Base-by-base conservation (phyloP, 371 early-diverging fungal species). In the Zychaea mexicana region DNA sequence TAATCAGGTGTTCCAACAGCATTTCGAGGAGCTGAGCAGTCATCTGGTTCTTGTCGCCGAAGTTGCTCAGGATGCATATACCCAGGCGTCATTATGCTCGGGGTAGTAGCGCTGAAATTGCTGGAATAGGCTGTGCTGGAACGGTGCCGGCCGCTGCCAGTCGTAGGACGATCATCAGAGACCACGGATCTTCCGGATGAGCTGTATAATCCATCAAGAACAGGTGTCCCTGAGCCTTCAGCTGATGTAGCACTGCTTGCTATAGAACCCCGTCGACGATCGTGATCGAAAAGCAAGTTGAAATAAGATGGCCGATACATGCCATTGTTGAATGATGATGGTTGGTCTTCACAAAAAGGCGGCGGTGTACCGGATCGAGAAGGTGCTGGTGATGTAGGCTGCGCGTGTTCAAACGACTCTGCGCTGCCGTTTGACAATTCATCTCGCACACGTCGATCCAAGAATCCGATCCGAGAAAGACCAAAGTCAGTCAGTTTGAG, bases 1-100 rank as follows among this genome's bases (percentile, higher is more conserved):
- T 97, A 98, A 71, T 97, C 99, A 0, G 99, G 99, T n/a, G 99
- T 98, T 15, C 99, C 99, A 9, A 94, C 94, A 52, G 81, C 81
- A 39, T 60, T 72, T 55, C 60, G 55, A 6, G 64, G 42, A 5
- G 49, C 19, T 22, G 49, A 49, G n/a, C 49, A 49, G 49, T 49
- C 49, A 49, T 49, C 9, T 57, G 49, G 10, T 61, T 62, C 9
- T 46, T 56, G 21, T 61, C 52, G 3, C 56, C 57, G 28, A 10
- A 69, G 8, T 54, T 73, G 71, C 26, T 73, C 67, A 19, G 67
- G 67, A 54, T 68, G 73, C 6, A 57, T 54, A 7, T 70, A 61
- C 9, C 70, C 70, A 4, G 64, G 46, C 2, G 53, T 49, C 19
- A 72, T 64, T 8, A 66, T 32, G 8, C 76, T 73, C 2, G 79